Base-by-base conservation (phyloP, 495 filamentous ascomycete species). In the Neurospora tetrasperma region DNA sequence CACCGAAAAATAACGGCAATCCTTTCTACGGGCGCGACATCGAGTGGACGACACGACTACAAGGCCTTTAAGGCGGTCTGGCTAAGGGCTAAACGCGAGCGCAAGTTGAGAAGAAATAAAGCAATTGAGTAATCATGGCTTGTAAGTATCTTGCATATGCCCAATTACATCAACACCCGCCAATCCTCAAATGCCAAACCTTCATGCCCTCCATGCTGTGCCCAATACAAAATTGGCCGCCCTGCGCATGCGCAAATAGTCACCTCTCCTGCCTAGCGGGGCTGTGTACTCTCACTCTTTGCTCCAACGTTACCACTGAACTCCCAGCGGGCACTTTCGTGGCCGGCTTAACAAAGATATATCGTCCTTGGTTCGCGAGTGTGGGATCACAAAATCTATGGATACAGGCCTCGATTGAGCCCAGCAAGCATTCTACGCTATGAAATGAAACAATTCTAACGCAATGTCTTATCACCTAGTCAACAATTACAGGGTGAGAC, bases 401-500 rank as follows among this genome's bases (percentile, higher is more conserved):
- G 27, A 62, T 35, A 31, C 12, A 12, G 54, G 27, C 14, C 23
- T 16, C 35, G 54, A 27, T 38, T 35, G 14, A 12, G 2, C 12
- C 12, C 14, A 66, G 12, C 14, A 38, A 18, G 6, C 54, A 66
- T 66, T 66, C 27, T 12, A 35, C 27, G 12, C 54, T 38, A 8
- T 38, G 54, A 66, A 59, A 4, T 38, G 54, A 66, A 59, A 41
- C 44, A 71, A 41, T 31, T 74, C 81, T 83, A 77, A 83, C 75
- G 74, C 71, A 8, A 79, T 80, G 75, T 54, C 76, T 54, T 72
- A 6, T 72, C 16, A 66, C 62, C 41, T 71, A 83, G 82, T 83
- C 59, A 83, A 83, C 70, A 77, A 80, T 16, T 72, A 73, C 42
- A 79, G 77, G 41, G 76, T 81, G 71, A 81, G 76, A 74, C 73